A percentile compares a stretch with the other conserved stretches of the same genome.
Conservation (phyloP, 768 basidiomycete species). For the Phylloporus sp. region DNA sequence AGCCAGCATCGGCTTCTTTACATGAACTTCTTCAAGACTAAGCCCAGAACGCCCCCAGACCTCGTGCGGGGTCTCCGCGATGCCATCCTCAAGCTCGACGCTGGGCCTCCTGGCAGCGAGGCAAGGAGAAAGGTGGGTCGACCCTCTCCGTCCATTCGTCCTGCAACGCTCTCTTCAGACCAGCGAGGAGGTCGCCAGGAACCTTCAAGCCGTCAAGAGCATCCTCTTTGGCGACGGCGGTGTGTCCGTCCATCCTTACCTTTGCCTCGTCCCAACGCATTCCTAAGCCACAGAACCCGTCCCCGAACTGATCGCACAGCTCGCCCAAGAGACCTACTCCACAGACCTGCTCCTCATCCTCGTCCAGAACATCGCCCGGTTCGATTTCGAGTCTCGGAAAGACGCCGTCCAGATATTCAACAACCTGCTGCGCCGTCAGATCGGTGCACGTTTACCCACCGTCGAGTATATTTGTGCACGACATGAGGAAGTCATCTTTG, state of each 20-base stretch:
- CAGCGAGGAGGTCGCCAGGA: slow-evolving; percentile 84
- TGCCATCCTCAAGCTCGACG: slow-evolving; percentile 71
- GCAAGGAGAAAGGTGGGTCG: slow-evolving; percentile 68
- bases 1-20: neutral
- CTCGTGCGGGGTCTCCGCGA: slow-evolving; percentile 79
- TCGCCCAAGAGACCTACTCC: slow-evolving; percentile 93
- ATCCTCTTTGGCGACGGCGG: slow-evolving; percentile 87
- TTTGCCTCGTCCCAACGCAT: slow-evolving; percentile 4
- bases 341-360: slow-evolving; percentile 81
- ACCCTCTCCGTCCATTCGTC: neutral
- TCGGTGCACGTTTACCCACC: slow-evolving; percentile 92
- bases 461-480: slow-evolving; percentile 87
- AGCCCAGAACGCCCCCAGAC: slow-evolving; percentile 81
- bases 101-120: slow-evolving; percentile 69
- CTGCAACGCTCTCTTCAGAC: slow-evolving; percentile 48
- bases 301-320: slow-evolving; percentile 87
- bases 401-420: slow-evolving; percentile 87
- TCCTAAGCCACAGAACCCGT: slow-evolving; percentile 53
- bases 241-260: slow-evolving; percentile 31
- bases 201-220: slow-evolving; percentile 84
- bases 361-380: slow-evolving; percentile 73
- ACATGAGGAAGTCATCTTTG: slow-evolving; percentile 72
- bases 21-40: slow-evolving; percentile 97
- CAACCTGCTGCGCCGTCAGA: slow-evolving; percentile 83
- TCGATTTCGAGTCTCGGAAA: slow-evolving; percentile 93